These are phyloP conservation scores for Platanus orientalis DNA, from an alignment of 164 flowering plant genomes.

Conservation along the genomic window DNA sequence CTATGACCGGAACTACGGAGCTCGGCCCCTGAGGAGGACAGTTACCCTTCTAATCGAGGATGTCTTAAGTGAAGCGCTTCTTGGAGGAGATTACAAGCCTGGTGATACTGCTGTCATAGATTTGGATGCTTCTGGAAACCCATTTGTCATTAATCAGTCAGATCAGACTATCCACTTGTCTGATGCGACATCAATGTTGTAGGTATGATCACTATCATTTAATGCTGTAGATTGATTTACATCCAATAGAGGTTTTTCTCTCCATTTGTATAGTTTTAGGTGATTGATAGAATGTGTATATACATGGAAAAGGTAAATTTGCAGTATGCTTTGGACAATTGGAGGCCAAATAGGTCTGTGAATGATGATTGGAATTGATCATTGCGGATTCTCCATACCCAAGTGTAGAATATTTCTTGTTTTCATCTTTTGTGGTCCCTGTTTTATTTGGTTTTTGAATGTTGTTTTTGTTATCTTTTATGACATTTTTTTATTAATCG, in stretches of 20 bases:
- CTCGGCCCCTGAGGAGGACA: conserved; percentile 75
- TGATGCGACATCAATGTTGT: conserved; percentile 29
- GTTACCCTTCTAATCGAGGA: conserved; percentile 65
- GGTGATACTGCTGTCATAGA: conserved; percentile 69
- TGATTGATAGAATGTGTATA: conserved; percentile 5
- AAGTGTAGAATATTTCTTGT: too few relatives aligned
- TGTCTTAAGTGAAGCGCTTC: conserved; percentile 65
- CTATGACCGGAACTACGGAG: conserved; percentile 64
- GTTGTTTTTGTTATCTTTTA: too few relatives aligned
- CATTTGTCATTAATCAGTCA: conserved; percentile 37
- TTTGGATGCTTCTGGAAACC: conserved; percentile 67
- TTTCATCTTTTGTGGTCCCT: too few relatives aligned
- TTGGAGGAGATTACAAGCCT: conserved; percentile 51
- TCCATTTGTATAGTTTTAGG: too few relatives aligned
- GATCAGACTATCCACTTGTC: conserved; percentile 33
- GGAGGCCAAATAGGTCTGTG: too few relatives aligned
- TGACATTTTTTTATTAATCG: too few relatives aligned
- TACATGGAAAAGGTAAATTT: too few relatives aligned
- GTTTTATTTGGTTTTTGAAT: too few relatives aligned
- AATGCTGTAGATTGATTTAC: not conserved
- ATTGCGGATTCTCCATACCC: too few relatives aligned
- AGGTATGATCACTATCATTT: not conserved
- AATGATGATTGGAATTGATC: too few relatives aligned
- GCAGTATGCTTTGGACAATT: too few relatives aligned
- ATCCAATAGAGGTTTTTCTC: conserved; percentile 23